Base-by-base conservation (phyloP, 2,329 filamentous ascomycete genomes). In the Alternaria infectoria region DNA sequence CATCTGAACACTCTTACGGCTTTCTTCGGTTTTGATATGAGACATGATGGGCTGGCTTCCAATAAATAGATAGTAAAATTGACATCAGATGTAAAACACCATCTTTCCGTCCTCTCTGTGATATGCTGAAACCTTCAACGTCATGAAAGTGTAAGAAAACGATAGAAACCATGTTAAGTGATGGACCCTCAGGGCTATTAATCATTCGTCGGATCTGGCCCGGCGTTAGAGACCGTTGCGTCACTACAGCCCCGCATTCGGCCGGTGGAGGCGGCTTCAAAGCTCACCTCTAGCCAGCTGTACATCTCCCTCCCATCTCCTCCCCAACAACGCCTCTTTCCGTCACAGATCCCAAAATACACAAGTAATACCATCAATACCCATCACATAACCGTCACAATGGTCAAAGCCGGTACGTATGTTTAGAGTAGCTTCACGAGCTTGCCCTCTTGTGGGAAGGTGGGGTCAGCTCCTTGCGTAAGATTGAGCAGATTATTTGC, bases 331-430 rank as follows among this genome's bases (percentile, higher is more conserved):
- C 54, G 55, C 52, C 61, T 54, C 57, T 63, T 17, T 56, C 47
- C 45, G 30, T 66, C 65, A 57, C 46, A 64, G 60, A 58, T 55
- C 60, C 17, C 15, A 28, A 52, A 51, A 61, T 64, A 64, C 63
- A 51, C 65, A 65, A 40, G 15, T 54, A 57, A 62, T 61, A 66
- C 25, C 43, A 50, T 60, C 57, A 69, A 66, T 63, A 52, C 61
- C 56, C 58, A 63, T 64, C 57, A 56, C 66, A 70, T 65, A 83
- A 85, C 84, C 85, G 84, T 85, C 91, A 97, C 90, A 90, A 97
- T 97, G 94, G 94, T 97, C 87, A 97, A 97, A 89, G 94, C 95
- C 86, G 93, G 93, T 97, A 89, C 80, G 91, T 88, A 26, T 65
- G 46, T 64, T 57, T 61, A 12, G 61, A 51, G 44, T 66, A 70